Base-by-base conservation (phyloP, 768 basidiomycete species). In the Trametes cinnabarina region DNA sequence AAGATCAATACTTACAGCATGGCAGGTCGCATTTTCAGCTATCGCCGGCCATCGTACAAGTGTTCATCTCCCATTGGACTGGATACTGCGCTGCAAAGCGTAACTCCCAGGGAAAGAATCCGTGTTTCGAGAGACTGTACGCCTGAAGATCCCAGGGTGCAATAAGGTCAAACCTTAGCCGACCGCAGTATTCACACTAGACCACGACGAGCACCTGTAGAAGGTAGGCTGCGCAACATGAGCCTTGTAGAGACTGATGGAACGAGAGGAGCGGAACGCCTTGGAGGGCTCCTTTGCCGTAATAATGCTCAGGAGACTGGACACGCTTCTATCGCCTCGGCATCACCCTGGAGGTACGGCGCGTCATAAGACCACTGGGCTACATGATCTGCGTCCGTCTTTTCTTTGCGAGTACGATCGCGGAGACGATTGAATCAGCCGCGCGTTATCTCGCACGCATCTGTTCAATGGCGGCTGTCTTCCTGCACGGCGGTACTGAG, bases 281-380 rank as follows among this genome's bases (percentile, higher is more conserved):
- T 46, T 19, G 48, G 2, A 47, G 54, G 32, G 35, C 46, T 37
- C 54, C 37, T 43, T 47, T 55, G 54, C 54, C 54, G 54, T 55
- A 55, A 48, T 46, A 47, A 19, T 22, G 46, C 47, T 32, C 47
- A 44, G 58, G 53, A 43, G 52, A 60, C 40, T 32, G 40, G 28
- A 17, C 52, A 37, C 25, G 53, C 58, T 60, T 60, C 58, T 60
- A 60, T 55, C 58, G 39, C 48, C 58, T 35, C 58, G 53, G 58
- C 46, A 60, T 60, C 53, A 28, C 58, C 58, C 23, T 44, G 58
- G 58, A 55, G 53, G 47, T 10, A 37, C 47, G 32, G 46, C 48
- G 46, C 51, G 58, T 58, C 57, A 58, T 52, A 40, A 46, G 57
- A 58, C 57, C 57, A 52, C n/a, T 22, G 47, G 32, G 10, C 37